phyloP scores from a whole-genome alignment of 148 eudicot species.

The Chenopodium album region DNA sequence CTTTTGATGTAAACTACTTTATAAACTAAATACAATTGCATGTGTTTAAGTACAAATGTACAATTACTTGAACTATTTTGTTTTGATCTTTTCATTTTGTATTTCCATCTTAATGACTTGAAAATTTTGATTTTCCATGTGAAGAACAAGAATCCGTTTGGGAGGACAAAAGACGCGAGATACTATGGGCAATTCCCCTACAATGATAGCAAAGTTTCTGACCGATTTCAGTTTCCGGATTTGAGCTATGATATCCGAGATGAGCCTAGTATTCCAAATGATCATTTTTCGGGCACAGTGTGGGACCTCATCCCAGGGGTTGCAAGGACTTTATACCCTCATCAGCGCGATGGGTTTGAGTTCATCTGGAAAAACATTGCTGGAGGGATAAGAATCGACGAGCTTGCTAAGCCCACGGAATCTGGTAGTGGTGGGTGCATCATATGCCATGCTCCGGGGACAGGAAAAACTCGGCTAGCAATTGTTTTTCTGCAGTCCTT shows the following conservation, averaged over 20 bases:
- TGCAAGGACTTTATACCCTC: slow-evolving; percentile 43
- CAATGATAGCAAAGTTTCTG: neutral
- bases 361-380: slow-evolving; percentile 75
- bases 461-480: slow-evolving; percentile 76
- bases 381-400: slow-evolving; percentile 50
- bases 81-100: neutral
- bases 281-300: slow-evolving; percentile 44
- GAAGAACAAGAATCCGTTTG: slow-evolving; percentile 37
- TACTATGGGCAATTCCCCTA: slow-evolving; percentile 10
- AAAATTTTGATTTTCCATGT: neutral
- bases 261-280: neutral
- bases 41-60: no score
- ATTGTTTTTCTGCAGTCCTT: slow-evolving; percentile 62
- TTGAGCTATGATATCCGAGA: neutral
- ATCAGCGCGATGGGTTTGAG: slow-evolving; percentile 79
- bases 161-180: slow-evolving; percentile 22
- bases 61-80: neutral
- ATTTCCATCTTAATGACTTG: neutral
- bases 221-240: slow-evolving; percentile 25
- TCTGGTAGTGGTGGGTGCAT: slow-evolving; percentile 65
- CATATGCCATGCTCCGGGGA: slow-evolving; percentile 87
- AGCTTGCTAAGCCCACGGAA: slow-evolving; percentile 33
- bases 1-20: neutral
- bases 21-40: neutral
- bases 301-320: slow-evolving; percentile 69